Base-by-base conservation (phyloP, 139 green algal genomes). In the Astrephomene gubernaculifera region DNA sequence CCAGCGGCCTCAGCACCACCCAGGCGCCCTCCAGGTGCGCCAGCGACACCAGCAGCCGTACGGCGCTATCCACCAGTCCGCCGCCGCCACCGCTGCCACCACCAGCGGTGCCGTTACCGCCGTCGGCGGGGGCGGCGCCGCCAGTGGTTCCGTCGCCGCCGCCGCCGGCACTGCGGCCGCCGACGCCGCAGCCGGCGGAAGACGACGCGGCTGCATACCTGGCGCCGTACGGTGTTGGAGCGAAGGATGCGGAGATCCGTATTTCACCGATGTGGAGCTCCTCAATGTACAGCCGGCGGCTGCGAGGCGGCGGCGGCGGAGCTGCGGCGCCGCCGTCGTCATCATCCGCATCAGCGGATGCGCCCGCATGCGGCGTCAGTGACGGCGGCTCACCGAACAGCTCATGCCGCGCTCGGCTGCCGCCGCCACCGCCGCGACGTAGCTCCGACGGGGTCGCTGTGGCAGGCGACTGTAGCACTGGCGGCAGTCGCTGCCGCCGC, bases 21-120 rank as follows among this genome's bases (percentile, higher is more conserved):
- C 90, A 93, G 0, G 92, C 94, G n/a, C 95, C 92, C 87, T 98
- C 95, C 35, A 96, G 76, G 39, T 97, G 93, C 12, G 89, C 90
- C 27, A 97, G 81, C 3, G 90, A 90, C 35, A 97, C 82, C 57
- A 95, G 39, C 53, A 92, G 84, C 41, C 93, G 90, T 63, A 90
- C 31, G 74, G 85, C 80, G 54, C 76, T 85, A 75, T 76, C 82
- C 21, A 78, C 83, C 33, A 85, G 78, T 4, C 68, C 74, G 73
- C 67, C 68, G 53, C 76, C 68, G 74, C 67, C 85, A 29, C 69
- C 69, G 44, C 41, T 68, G 39, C 64, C 73, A 19, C 45, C 63
- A 68, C 25, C n/a, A 43, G 19, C 36, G 31, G 35, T 33, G 39
- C 14, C 27, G 27, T 22, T 39, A n/a, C 14, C 35, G 19, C 9